phyloP scores from a whole-genome alignment of 805 yeast genomes.

The Spencermartinsiella europaea region DNA sequence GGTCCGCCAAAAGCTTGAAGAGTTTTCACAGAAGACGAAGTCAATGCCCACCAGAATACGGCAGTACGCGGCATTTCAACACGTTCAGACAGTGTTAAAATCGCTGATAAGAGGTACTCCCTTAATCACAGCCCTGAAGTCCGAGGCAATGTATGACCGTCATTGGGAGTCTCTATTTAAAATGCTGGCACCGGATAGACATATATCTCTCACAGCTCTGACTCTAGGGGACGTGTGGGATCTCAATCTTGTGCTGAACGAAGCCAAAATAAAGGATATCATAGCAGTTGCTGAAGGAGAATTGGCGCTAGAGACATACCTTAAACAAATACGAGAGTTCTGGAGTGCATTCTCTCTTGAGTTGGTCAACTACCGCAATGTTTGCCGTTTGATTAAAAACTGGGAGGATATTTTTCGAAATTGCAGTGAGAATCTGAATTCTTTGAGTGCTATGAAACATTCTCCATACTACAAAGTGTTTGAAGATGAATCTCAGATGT shows the following conservation, averaged over 20 bases:
- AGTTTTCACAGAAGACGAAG: constrained; percentile 41
- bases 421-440: constrained; percentile 54
- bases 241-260: constrained; percentile 45
- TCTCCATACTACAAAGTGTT: constrained; percentile 59
- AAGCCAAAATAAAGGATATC: constrained; percentile 41
- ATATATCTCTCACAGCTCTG: constrained; percentile 25
- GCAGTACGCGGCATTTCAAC: constrained; percentile 65
- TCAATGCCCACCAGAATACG: constrained; percentile 53
- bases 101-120: constrained; percentile 36
- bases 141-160: constrained; percentile 52
- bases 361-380: constrained; percentile 46
- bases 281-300: constrained; percentile 70
- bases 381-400: constrained; percentile 53
- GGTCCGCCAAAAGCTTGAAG: constrained; percentile 47
- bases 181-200: constrained; percentile 22
- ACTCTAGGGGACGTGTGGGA: constrained; percentile 59
- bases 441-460: constrained; percentile 62
- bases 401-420: constrained; percentile 62
- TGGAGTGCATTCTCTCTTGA: constrained; percentile 58
- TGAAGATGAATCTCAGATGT: constrained; percentile 48
- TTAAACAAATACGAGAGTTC: constrained; percentile 43
- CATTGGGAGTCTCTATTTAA: constrained; percentile 59
- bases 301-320: constrained; percentile 52
- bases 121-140: constrained; percentile 43
- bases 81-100: constrained; percentile 45